Conservation (phyloP, 1,139 yeast genomes). For the Saccharomyces hybrid region DNA sequence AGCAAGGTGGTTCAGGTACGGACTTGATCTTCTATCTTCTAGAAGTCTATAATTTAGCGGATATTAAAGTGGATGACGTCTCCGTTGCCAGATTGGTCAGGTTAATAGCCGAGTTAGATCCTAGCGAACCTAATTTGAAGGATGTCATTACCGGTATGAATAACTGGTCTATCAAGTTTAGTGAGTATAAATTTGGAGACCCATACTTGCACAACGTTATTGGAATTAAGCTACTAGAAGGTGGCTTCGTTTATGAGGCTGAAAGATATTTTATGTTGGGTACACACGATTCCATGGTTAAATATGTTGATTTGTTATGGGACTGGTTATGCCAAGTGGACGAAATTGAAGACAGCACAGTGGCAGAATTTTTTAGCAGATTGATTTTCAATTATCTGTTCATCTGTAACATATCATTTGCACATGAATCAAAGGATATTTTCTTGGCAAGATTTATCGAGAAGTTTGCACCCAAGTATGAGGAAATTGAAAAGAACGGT, state of each 20-base stretch:
- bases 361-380: conserved; percentile 46
- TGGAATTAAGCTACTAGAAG: conserved; percentile 53
- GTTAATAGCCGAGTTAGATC: conserved; percentile 27
- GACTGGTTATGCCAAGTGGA: conserved; percentile 43
- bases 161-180: conserved; percentile 53
- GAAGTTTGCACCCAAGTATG: conserved; percentile 13
- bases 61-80: conserved; percentile 38
- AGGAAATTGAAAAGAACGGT: conserved; percentile 20
- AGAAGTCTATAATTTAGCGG: conserved; percentile 55
- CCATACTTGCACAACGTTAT: conserved; percentile 65
- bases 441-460: conserved; percentile 36
- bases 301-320: conserved; percentile 48
- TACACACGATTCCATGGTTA: conserved; percentile 48
- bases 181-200: conserved; percentile 58
- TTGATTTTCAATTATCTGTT: conserved; percentile 65
- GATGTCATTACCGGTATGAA: conserved; percentile 58
- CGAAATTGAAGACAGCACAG: conserved; percentile 27
- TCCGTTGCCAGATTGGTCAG: conserved; percentile 34
- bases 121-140: conserved; percentile 58
- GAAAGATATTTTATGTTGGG: conserved; percentile 63
- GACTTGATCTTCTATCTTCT: conserved; percentile 69
- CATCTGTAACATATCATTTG: conserved; percentile 54
- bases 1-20: conserved; percentile 71
- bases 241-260: conserved; percentile 39
- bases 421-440: conserved; percentile 36